Evolutionary conservation across 1,284 basidiomycete genomes (phyloP).

Genomic region (Farysia itapuensis): DNA sequence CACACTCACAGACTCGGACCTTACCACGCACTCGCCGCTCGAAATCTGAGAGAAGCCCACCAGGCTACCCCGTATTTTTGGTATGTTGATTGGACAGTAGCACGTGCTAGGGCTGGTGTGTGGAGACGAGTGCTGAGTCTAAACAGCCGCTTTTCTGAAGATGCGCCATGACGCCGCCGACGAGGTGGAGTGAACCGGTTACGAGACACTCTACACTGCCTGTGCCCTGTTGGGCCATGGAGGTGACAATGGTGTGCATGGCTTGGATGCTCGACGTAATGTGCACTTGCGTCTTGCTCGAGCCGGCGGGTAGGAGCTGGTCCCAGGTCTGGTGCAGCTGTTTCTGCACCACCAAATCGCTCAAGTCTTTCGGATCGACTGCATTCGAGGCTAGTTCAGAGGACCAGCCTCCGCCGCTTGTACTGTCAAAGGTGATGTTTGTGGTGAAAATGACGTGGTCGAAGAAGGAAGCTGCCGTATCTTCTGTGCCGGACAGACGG

Average conservation of each 20-base stretch:
- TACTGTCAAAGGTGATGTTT: slow-evolving; percentile 89
- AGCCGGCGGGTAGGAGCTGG: slow-evolving; percentile 9
- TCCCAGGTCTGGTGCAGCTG: slow-evolving; percentile 48
- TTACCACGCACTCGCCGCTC: slow-evolving; percentile 29
- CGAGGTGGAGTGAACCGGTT: slow-evolving; percentile 87
- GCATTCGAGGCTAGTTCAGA: slow-evolving; percentile 62
- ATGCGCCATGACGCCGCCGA: slow-evolving; percentile 82
- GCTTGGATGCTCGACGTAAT: slow-evolving; percentile 87
- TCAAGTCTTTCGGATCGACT: slow-evolving; percentile 41
- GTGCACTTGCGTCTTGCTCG: slow-evolving; percentile 61
- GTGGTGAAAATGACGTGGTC: slow-evolving; percentile 89
- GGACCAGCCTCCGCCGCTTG: slow-evolving; percentile 85
- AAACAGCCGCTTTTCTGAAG: slow-evolving; percentile 42
- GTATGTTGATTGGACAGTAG: no score
- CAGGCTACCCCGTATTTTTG: no score
- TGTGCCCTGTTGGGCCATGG: slow-evolving; percentile 63
- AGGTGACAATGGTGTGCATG: slow-evolving; percentile 62
- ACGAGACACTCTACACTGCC: slow-evolving; percentile 72
- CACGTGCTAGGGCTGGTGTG: slow-evolving; percentile 1
- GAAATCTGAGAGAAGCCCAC: slow-evolving; percentile 39
- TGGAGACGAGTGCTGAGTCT: slow-evolving; percentile 44
- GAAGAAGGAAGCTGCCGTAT: slow-evolving; percentile 64
- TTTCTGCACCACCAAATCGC: slow-evolving; percentile 45
- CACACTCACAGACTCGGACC: slow-evolving; percentile 8
- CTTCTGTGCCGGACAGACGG: slow-evolving; percentile 2